Percentiles rank a stretch among this genome's conserved stretches.
phyloP scores from a whole-genome alignment of 2,329 filamentous ascomycete species.

The Graphilbum fragrans region DNA sequence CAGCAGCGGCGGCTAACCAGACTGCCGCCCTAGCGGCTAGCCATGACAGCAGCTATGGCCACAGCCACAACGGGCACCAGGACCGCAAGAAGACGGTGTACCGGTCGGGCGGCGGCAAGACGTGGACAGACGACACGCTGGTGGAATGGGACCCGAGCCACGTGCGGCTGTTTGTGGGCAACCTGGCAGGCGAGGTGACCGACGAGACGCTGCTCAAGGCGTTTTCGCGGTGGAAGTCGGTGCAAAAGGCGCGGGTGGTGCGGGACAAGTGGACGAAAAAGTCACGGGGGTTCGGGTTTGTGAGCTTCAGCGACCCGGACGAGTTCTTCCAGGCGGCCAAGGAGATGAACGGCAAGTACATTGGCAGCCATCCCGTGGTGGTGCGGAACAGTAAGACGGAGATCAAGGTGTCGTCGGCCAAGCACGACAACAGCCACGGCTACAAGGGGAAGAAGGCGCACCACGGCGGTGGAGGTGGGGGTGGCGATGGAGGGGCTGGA shows the following conservation, averaged over 20 bases:
- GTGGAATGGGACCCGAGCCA: conserved; percentile 95
- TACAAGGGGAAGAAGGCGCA: conserved; percentile 18
- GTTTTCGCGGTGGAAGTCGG: conserved; percentile 74
- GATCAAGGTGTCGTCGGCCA: conserved; percentile 64
- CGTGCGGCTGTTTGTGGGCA: conserved; percentile 90
- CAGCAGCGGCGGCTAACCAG: not conserved
- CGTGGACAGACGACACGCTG: conserved; percentile 78
- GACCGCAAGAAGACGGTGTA: conserved; percentile 77
- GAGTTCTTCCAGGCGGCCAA: conserved; percentile 94
- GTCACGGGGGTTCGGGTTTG: conserved; percentile 92
- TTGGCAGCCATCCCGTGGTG: conserved; percentile 87
- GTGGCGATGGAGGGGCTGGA: conserved; percentile 9
- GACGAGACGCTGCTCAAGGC: conserved; percentile 93
- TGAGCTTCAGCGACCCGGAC: conserved; percentile 89
- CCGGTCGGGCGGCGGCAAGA: conserved; percentile 79
- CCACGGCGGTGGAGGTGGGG: conserved; percentile 17
- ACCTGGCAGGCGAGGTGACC: conserved; percentile 92
- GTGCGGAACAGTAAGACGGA: conserved; percentile 85
- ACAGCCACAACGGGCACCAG: conserved; percentile 28
- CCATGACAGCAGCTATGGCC: conserved; percentile 18
- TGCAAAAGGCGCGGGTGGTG: conserved; percentile 87
- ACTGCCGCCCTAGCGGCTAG: no score
- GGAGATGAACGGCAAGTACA: conserved; percentile 99
- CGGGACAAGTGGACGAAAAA: conserved; percentile 94
- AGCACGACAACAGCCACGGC: conserved; percentile 23